Evolutionary conservation across 495 filamentous ascomycete genomes (phyloP).

Genomic region (Wilcoxina mikolae): DNA sequence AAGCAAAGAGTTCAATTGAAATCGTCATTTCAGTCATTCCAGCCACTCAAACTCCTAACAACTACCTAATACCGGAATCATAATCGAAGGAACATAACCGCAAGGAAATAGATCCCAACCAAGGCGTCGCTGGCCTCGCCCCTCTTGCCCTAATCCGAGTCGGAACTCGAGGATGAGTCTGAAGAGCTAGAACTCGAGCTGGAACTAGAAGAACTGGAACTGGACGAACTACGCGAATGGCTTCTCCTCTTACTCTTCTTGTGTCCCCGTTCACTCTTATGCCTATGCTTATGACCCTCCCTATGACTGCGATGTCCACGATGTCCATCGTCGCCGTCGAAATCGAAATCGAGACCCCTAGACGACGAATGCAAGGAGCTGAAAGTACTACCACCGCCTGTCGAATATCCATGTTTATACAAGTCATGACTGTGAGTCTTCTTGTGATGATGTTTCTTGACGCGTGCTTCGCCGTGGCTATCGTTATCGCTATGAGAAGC

Average conservation of each 20-base stretch:
- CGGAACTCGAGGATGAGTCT: constrained; percentile 15
- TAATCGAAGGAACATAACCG: no score
- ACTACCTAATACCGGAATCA: no score
- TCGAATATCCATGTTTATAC: constrained; percentile 24
- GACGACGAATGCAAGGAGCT: background rate
- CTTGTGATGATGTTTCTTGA: constrained; percentile 23
- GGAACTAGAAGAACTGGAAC: constrained; percentile 10
- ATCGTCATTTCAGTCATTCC: no score
- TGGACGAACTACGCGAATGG: constrained; percentile 11
- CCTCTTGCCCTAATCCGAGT: constrained; percentile 6
- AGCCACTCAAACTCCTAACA: no score
- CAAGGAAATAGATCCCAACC: no score
- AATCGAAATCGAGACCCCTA: constrained; percentile 18
- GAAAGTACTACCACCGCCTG: constrained; percentile 22
- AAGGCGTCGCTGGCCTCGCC: no score
- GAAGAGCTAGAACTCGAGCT: constrained; percentile 11
- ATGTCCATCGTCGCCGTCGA: constrained; percentile 13
- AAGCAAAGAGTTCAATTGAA: no score
- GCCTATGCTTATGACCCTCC: constrained; percentile 5
- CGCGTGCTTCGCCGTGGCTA: constrained; percentile 28
- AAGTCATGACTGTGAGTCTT: constrained; percentile 27
- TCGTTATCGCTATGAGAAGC: constrained; percentile 1
- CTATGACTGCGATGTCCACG: constrained; percentile 12
- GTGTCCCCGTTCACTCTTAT: constrained; percentile 9
- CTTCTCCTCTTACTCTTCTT: constrained; percentile 14